Evolutionary conservation across 768 basidiomycete genomes (phyloP).

Genomic region (Ramaria rubella): DNA sequence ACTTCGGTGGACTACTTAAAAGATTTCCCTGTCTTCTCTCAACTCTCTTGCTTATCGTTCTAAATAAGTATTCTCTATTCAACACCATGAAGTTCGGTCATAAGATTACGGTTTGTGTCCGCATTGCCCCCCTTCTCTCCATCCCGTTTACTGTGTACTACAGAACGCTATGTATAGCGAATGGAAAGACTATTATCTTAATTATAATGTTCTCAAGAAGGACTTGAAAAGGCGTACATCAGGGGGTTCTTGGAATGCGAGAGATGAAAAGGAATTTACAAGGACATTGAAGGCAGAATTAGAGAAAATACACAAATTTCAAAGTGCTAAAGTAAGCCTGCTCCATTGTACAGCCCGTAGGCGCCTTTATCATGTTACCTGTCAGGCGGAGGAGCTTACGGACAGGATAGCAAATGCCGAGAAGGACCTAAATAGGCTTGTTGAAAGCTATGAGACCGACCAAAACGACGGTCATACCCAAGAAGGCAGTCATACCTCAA

Average conservation of each 20-base stretch:
- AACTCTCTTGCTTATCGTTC: too few relatives aligned
- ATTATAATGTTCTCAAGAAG: conserved; percentile 85
- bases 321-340: conserved; percentile 69
- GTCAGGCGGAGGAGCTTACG: conserved; percentile 74
- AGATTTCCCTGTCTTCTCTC: too few relatives aligned
- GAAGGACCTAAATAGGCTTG: conserved; percentile 70
- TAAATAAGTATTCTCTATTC: not conserved
- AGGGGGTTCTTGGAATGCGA: conserved; percentile 57
- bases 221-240: conserved; percentile 72
- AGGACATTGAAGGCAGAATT: conserved; percentile 75
- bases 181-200: conserved; percentile 87
- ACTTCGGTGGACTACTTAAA: too few relatives aligned
- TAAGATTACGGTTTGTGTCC: conserved; percentile 55
- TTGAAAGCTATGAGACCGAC: conserved; percentile 25
- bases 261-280: conserved; percentile 81
- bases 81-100: conserved; percentile 70
- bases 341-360: not conserved
- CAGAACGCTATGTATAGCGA: conserved; percentile 82
- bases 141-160: not conserved
- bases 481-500: conserved; percentile 10
- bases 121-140: not conserved
- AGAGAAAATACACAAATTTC: conserved; percentile 92
- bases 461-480: conserved; percentile 13
- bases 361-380: not conserved
- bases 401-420: conserved; percentile 78